Evolutionary conservation across 1,284 basidiomycete genomes (phyloP).

Genomic region (Puccinia brachypodii): DNA sequence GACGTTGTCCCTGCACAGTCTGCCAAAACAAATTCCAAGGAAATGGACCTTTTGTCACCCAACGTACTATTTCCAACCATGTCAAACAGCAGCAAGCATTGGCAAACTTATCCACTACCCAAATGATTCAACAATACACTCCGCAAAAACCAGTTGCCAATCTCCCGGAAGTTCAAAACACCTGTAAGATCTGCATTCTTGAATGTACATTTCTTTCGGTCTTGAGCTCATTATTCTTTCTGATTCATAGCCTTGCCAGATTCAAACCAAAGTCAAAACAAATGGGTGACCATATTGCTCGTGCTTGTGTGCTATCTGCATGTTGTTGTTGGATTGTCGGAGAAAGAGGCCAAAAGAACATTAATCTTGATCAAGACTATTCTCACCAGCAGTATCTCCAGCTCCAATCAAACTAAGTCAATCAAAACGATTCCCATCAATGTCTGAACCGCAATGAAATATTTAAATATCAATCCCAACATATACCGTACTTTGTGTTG

Average conservation of each 20-base stretch:
- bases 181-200: neutral
- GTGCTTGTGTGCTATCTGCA: conserved; percentile 3
- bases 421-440: neutral
- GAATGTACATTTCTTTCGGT: neutral
- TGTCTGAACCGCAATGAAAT: conserved; percentile 9
- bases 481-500: conserved; percentile 4
- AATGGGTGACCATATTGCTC: conserved; percentile 2
- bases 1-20: neutral
- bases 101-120: neutral
- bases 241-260: neutral
- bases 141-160: neutral
- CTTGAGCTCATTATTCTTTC: neutral
- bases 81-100: neutral
- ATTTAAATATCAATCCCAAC: neutral
- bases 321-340: conserved; percentile 12
- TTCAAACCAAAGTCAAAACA: neutral
- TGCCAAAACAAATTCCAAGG: conserved; percentile 6
- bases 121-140: neutral
- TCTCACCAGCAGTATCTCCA: neutral
- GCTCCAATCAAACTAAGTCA: neutral
- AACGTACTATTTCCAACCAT: no score
- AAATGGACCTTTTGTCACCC: neutral
- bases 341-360: neutral
- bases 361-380: neutral
- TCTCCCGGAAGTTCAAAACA: neutral